Conservation (phyloP, 1,139 yeast genomes). For the Debaryomyces coudertii region DNA sequence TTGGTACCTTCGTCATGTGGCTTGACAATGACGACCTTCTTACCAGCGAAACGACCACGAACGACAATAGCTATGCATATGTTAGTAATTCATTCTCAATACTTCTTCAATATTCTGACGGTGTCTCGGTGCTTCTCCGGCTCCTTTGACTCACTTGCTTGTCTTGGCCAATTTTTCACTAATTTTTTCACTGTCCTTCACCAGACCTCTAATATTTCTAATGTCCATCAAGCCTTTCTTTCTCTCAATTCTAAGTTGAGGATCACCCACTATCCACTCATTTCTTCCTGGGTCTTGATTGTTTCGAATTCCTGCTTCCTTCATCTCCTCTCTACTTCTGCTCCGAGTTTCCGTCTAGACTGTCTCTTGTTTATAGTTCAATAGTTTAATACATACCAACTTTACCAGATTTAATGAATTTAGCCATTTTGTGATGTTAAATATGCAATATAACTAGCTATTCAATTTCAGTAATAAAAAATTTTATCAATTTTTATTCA, state of each 20-base stretch:
- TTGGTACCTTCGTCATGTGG: slow-evolving; percentile 99
- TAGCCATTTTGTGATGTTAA: slow-evolving; percentile 67
- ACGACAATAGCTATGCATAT: slow-evolving; percentile 83
- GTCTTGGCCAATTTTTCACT: neutral
- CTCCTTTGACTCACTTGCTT: neutral
- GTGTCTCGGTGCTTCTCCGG: neutral
- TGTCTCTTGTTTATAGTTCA: neutral
- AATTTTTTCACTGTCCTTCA: neutral
- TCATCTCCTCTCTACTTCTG: neutral
- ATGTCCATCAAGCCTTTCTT: no score
- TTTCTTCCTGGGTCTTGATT: neutral
- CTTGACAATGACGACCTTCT: slow-evolving; percentile 99
- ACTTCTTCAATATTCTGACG: neutral
- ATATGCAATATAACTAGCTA: slow-evolving; percentile 15
- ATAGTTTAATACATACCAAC: slow-evolving; percentile 77
- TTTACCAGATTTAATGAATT: slow-evolving; percentile 99
- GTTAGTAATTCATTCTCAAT: slow-evolving; percentile 36
- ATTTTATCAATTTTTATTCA: slow-evolving; percentile 12
- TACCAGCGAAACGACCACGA: slow-evolving; percentile 99
- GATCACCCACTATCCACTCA: no score
- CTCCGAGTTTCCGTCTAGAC: slow-evolving; percentile 3
- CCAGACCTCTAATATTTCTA: neutral
- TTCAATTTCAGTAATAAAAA: slow-evolving; percentile 11
- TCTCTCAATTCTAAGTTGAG: no score
- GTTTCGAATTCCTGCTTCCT: neutral